Evolutionary conservation across 176 grass and related monocot species (phyloP), one percentile per base, ranked within the genome.

Genomic region (Poa pratensis): DNA sequence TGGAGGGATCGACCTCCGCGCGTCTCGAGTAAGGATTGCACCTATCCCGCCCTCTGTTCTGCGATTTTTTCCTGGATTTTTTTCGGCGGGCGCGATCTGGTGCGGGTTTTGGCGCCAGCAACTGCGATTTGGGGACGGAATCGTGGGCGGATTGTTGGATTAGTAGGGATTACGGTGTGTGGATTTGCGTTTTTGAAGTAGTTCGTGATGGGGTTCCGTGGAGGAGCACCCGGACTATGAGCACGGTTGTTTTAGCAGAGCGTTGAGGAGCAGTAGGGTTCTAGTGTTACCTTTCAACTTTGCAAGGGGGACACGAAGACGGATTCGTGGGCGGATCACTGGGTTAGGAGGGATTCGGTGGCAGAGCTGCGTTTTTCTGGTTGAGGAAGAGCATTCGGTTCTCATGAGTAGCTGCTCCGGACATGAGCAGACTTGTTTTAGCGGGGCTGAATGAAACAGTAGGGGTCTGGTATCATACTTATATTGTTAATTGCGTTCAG

Each of bases 1-100:
- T 13, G 48, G 73, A 53, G 73, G 73, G 73, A 53, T 54, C 73
- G 79, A 69, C 28, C 63, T 35, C 45, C 79, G 79, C 28, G 15
- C 65, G 30, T 32, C 78, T 66, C 60, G 43, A 34, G 60, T 80
- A 66, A 66, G 73, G 26, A 32, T 34, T 50, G 26, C 3, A 3
- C 26, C 17, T 68, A 8, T 0, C 17, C 26, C 60, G n/a, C 6
- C 18, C 43, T 10, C 1, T 37, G 23, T 23, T 37, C 8, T 15
- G 12, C 11, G 18, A 9, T 12, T 55, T 76, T 77, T 76, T 7
- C 8, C 26, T 11, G 40, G 10, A 28, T 19, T 19, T 12, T 9
- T 69, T 81, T 9, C 51, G 2, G 20, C 27, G 18, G 79, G 70
- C 71, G 49, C 79, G 63, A 81, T 81, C 63, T 69, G 20, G 30